A percentile compares a stretch with the other conserved stretches of the same genome.
phyloP scores from a whole-genome alignment of 2,329 filamentous ascomycete species.

The Venturiaceae sp. region DNA sequence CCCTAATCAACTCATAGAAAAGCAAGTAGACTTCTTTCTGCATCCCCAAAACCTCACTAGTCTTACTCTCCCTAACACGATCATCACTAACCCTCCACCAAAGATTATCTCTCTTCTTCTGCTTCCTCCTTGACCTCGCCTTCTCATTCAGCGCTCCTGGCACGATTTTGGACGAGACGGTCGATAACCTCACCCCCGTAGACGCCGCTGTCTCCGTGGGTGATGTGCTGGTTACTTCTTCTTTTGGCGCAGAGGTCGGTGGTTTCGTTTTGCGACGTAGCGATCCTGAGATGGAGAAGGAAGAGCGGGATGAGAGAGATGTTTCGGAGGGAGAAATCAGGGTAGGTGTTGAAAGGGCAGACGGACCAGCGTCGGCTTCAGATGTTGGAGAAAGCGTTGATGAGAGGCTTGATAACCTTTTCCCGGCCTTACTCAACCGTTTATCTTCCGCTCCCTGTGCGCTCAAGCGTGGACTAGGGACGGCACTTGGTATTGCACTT shows the following conservation, averaged over 20 bases:
- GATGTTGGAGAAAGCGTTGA: constrained; percentile 13
- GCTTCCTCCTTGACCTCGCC: constrained; percentile 38
- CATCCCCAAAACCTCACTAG: constrained; percentile 82
- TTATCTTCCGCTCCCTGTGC: neutral
- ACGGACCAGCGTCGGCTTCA: constrained; percentile 21
- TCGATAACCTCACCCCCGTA: neutral
- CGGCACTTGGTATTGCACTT: neutral
- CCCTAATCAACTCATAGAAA: constrained; percentile 75
- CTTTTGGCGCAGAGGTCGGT: constrained; percentile 3
- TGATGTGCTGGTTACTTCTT: neutral
- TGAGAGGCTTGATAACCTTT: neutral
- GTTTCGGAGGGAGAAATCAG: constrained; percentile 14
- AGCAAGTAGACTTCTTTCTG: constrained; percentile 92
- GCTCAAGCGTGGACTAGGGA: neutral
- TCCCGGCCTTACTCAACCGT: neutral
- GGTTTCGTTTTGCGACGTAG: neutral
- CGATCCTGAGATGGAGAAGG: constrained; percentile 11
- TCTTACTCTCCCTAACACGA: constrained; percentile 90
- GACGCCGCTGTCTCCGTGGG: constrained; percentile 5
- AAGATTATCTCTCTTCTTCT: constrained; percentile 54
- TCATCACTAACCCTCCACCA: constrained; percentile 99
- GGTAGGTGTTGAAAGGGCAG: constrained; percentile 14
- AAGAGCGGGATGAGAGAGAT: constrained; percentile 25
- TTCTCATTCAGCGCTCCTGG: neutral
- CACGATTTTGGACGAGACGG: constrained; percentile 10